Conservation (phyloP, 2,329 filamentous ascomycete genomes). For the Mollisiaceae sp. region DNA sequence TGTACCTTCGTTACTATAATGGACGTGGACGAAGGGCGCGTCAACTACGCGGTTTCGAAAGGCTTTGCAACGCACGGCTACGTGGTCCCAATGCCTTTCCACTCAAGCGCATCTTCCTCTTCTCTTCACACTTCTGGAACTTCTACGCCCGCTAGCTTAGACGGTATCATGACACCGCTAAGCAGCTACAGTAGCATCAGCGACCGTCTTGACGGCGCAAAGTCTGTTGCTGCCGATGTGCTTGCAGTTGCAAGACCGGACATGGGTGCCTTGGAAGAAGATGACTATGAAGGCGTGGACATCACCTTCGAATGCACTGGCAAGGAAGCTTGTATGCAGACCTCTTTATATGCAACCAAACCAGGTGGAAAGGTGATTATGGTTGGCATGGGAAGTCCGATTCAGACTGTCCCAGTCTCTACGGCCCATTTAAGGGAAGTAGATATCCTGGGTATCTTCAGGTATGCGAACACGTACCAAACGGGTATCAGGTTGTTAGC, state of each 20-base stretch:
- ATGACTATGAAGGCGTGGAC: slow-evolving; percentile 70
- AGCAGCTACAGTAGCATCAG: slow-evolving; percentile 48
- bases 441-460: slow-evolving; percentile 78
- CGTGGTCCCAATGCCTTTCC: slow-evolving; percentile 54
- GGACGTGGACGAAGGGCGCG: slow-evolving; percentile 63
- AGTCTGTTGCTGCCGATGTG: slow-evolving; percentile 54
- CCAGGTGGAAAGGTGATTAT: slow-evolving; percentile 76
- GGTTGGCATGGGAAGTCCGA: slow-evolving; percentile 79
- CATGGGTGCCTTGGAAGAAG: slow-evolving; percentile 44
- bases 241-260: slow-evolving; percentile 45
- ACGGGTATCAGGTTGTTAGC: slow-evolving; percentile 69
- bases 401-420: slow-evolving; percentile 75
- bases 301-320: slow-evolving; percentile 79
- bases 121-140: slow-evolving; percentile 50
- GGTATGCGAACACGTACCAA: slow-evolving; percentile 77
- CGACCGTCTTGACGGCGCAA: slow-evolving; percentile 57
- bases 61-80: slow-evolving; percentile 66
- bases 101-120: slow-evolving; percentile 51
- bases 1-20: slow-evolving; percentile 64
- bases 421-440: slow-evolving; percentile 76
- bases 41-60: slow-evolving; percentile 62
- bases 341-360: slow-evolving; percentile 72
- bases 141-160: slow-evolving; percentile 50
- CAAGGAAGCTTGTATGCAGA: slow-evolving; percentile 76
- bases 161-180: slow-evolving; percentile 44